Base-by-base conservation (phyloP, 2,329 filamentous ascomycete genomes). In the Cladosporium sp. region DNA sequence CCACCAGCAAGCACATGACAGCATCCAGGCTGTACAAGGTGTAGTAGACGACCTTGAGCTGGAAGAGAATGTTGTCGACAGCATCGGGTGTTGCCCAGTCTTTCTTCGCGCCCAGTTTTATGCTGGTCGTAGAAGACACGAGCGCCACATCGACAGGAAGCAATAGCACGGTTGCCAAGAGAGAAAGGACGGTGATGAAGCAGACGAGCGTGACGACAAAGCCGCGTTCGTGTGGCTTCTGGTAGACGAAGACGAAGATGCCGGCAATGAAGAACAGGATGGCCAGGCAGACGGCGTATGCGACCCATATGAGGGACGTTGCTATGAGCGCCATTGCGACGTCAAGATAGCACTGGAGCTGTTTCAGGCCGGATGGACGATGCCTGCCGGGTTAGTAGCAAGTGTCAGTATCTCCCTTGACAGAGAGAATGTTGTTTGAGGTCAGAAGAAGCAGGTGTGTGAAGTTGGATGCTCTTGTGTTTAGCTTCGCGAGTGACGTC, bases 141-240 rank as follows among this genome's bases (percentile, higher is more conserved):
- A 99, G 81, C 9, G 93, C 93, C 59, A 97, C 89, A 69, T 99
- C 93, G 68, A 97, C 92, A 19, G 93, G 93, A 22, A 96, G 82
- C 18, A 99, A 81, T 29, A 99, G 80, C 22, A 96, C 85, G 1
- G 93, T 99, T 12, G 93, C 93, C 49, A 99, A 83, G 24, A 99
- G 80, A 7, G 88, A 81, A 8, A 91, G 90, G 40, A 96, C 79
- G 50, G 90, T 93, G 70, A 96, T 74, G 60, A 95, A 90, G 67
- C 89, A 89, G 61, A 96, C 86, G 47, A 83, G 77, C 53, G 85
- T 95, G 54, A 97, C 89, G 43, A 86, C 78, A 34, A 83, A 80
- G 18, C 89, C 93, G 55, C 93, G 85, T 52, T 97, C 92, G 61
- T 88, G 83, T 29, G 91, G 88, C 9, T 87, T 84, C 68, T 97